These are phyloP conservation scores for Magnolia changhungtana DNA, from an alignment of 164 flowering plant genomes.

Conservation along the genomic window DNA sequence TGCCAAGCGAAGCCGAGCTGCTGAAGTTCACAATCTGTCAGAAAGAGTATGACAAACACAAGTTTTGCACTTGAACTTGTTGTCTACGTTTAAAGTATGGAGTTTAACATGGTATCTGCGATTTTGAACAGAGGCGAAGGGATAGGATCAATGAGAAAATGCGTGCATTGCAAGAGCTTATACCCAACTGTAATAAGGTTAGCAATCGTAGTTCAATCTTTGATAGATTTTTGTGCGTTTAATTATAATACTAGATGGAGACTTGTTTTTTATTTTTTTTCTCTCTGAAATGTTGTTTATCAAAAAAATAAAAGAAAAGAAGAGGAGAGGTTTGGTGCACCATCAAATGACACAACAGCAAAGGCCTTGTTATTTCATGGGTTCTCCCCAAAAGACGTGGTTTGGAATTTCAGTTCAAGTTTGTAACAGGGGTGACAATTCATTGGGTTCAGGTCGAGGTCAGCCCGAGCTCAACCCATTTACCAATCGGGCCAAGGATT, in stretches of 20 bases:
- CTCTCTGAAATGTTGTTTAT: neutral
- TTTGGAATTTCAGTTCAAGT: too few species aligned
- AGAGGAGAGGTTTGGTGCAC: neutral
- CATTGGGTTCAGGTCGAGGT: too few species aligned
- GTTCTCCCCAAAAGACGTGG: neutral
- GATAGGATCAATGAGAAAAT: constrained; percentile 97
- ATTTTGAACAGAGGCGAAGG: constrained; percentile 67
- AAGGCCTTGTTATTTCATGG: constrained; percentile 6
- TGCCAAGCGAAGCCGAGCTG: constrained; percentile 87
- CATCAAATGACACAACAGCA: neutral
- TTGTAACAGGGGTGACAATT: too few species aligned
- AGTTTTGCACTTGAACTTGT: constrained; percentile 1
- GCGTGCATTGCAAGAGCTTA: constrained; percentile 94
- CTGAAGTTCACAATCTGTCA: constrained; percentile 96
- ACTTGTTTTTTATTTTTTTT: neutral
- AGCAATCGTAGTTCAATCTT: neutral
- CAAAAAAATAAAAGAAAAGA: too few species aligned
- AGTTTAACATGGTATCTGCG: neutral
- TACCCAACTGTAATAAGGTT: constrained; percentile 98
- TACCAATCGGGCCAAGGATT: too few species aligned
- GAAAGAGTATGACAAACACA: constrained; percentile 52
- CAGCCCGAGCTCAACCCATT: too few species aligned
- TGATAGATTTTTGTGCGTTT: neutral
- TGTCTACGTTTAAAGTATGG: neutral
- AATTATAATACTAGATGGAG: neutral